phyloP scores from a whole-genome alignment of 805 yeast genomes.

The Clavispora carvajalis region DNA sequence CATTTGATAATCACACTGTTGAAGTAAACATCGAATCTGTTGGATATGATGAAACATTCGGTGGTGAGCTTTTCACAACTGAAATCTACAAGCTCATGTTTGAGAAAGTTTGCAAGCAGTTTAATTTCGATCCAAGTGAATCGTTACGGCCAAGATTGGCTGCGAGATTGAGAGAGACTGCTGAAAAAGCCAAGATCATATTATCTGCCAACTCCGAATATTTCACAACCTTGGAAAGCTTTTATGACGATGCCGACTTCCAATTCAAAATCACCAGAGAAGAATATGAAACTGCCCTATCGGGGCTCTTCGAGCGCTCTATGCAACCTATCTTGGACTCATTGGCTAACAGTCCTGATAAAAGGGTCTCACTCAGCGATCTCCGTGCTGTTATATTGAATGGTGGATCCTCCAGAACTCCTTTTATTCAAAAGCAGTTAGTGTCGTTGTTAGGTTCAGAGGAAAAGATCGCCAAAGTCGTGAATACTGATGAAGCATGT shows the following conservation, averaged over 20 bases:
- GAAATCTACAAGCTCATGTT: constrained; percentile 57
- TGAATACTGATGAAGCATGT: constrained; percentile 93
- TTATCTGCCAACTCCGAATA: constrained; percentile 86
- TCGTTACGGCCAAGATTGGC: constrained; percentile 53
- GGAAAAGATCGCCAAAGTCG: constrained; percentile 66
- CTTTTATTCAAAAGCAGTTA: constrained; percentile 69
- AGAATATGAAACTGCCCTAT: constrained; percentile 64
- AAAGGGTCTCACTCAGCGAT: constrained; percentile 22
- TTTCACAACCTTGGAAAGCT: constrained; percentile 67
- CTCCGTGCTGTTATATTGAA: constrained; percentile 67
- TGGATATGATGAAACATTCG: constrained; percentile 61
- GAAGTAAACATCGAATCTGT: constrained; percentile 63
- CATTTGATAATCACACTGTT: constrained; percentile 37
- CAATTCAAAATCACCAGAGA: constrained; percentile 60
- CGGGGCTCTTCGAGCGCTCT: constrained; percentile 42
- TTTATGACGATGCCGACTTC: constrained; percentile 72
- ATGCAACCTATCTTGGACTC: constrained; percentile 52
- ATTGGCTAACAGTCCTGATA: constrained; percentile 31
- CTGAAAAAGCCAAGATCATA: constrained; percentile 84
- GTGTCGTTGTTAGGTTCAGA: constrained; percentile 47
- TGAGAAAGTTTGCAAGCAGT: constrained; percentile 48
- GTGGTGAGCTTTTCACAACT: constrained; percentile 72
- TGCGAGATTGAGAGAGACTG: constrained; percentile 68
- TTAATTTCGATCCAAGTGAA: constrained; percentile 33
- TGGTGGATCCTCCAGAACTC: constrained; percentile 92